phyloP scores from a whole-genome alignment of 805 yeast genomes.

The Candida sakaeoensis region DNA sequence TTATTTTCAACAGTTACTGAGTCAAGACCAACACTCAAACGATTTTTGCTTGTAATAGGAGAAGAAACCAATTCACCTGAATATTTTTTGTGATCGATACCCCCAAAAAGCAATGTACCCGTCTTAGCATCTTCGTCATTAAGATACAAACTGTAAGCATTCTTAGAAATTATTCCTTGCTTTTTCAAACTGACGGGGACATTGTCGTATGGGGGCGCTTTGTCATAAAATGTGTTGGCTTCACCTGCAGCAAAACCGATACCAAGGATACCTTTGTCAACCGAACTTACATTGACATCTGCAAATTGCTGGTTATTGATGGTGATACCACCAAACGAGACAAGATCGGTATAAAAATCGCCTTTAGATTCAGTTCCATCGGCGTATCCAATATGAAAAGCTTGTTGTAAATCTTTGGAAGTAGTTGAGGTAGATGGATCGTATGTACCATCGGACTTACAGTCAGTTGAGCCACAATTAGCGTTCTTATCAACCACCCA shows the following conservation, averaged over 20 bases:
- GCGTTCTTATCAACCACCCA: slow-evolving; percentile 18
- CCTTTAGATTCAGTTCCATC: slow-evolving; percentile 13
- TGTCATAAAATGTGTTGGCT: slow-evolving; percentile 8
- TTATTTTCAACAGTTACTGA: slow-evolving; percentile 13
- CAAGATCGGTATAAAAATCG: slow-evolving; percentile 14
- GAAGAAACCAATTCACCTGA: slow-evolving; percentile 18
- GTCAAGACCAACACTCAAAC: slow-evolving; percentile 21
- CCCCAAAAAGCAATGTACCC: slow-evolving; percentile 33
- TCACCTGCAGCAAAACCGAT: slow-evolving; percentile 14
- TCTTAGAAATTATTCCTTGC: slow-evolving; percentile 31
- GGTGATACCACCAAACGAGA: slow-evolving; percentile 11
- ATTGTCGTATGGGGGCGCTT: slow-evolving; percentile 22
- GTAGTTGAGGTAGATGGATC: slow-evolving; percentile 7
- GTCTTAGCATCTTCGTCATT: slow-evolving; percentile 15
- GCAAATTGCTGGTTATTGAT: slow-evolving; percentile 17
- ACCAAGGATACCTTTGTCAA: slow-evolving; percentile 17
- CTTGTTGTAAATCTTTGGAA: slow-evolving; percentile 4
- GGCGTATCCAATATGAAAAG: slow-evolving; percentile 12
- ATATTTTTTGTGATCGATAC: slow-evolving; percentile 27
- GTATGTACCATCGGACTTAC: slow-evolving; percentile 2
- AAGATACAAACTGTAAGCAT: slow-evolving; percentile 38
- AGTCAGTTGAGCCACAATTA: slow-evolving; percentile 5
- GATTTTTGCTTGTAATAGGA: slow-evolving; percentile 14
- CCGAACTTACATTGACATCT: slow-evolving; percentile 13
- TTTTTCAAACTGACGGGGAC: slow-evolving; percentile 30